These are phyloP conservation scores for Dipteronia dyeriana DNA, from an alignment of 345 rosid genomes.

Conservation along the genomic window DNA sequence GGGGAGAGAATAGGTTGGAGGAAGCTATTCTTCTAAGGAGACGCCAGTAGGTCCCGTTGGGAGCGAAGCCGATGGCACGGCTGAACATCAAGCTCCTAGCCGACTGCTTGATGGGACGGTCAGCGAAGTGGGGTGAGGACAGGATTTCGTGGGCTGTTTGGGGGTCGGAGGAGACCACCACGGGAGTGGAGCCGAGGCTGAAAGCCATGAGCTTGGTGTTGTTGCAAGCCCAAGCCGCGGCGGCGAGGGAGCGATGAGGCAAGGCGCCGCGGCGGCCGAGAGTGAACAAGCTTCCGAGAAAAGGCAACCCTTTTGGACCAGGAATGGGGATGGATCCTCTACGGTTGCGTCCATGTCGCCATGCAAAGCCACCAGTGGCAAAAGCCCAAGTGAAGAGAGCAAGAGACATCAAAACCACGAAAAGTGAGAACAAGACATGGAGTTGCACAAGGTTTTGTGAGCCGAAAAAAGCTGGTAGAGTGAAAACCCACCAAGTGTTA, in stretches of 20 bases:
- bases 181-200: slow-evolving; percentile 76
- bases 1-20: slow-evolving; percentile 72
- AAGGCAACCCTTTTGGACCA: slow-evolving; percentile 72
- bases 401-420: slow-evolving; percentile 35
- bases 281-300: slow-evolving; percentile 72
- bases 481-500: slow-evolving; percentile 56
- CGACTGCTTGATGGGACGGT: slow-evolving; percentile 87
- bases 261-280: slow-evolving; percentile 64
- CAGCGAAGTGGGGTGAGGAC: slow-evolving; percentile 63
- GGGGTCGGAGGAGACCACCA: slow-evolving; percentile 73
- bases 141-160: slow-evolving; percentile 69
- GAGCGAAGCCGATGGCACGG: slow-evolving; percentile 93
- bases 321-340: slow-evolving; percentile 51
- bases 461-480: slow-evolving; percentile 62
- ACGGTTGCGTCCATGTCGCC: slow-evolving; percentile 59
- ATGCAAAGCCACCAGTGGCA: slow-evolving; percentile 68
- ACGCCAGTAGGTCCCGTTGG: slow-evolving; percentile 87
- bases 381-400: slow-evolving; percentile 56
- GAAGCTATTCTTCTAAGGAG: slow-evolving; percentile 69
- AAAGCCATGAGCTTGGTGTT: slow-evolving; percentile 73
- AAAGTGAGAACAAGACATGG: slow-evolving; percentile 39
- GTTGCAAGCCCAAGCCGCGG: slow-evolving; percentile 52
- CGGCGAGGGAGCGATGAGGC: slow-evolving; percentile 67
- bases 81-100: slow-evolving; percentile 78
- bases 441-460: slow-evolving; percentile 33